phyloP scores from a whole-genome alignment of 2,329 filamentous ascomycete species.

The Byssoonygena ceratinophila region DNA sequence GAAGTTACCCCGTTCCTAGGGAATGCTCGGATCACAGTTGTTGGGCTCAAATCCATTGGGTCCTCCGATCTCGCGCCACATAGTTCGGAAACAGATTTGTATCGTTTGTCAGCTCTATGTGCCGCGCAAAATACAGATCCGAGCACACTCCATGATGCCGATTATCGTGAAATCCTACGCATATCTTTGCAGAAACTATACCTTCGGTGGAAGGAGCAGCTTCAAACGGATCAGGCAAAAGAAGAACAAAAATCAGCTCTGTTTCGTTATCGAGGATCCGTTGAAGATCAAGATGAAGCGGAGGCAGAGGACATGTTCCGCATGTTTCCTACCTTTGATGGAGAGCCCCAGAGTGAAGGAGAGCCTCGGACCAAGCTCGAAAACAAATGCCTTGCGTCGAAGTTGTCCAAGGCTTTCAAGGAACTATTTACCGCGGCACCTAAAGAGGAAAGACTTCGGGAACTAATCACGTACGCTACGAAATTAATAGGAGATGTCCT shows the following conservation, averaged over 20 bases:
- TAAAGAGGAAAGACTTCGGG: conserved; percentile 24
- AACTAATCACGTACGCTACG: conserved; percentile 29
- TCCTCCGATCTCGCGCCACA: not conserved
- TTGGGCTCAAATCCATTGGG: not conserved
- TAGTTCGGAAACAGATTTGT: conserved; percentile 27
- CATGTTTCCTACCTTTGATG: conserved; percentile 70
- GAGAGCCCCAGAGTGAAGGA: conserved; percentile 35
- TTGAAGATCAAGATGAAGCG: conserved; percentile 64
- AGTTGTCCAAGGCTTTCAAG: conserved; percentile 51
- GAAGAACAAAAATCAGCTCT: conserved; percentile 63
- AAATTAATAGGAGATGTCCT: conserved; percentile 29
- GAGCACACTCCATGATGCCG: conserved; percentile 30
- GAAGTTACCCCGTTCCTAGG: conserved; percentile 34
- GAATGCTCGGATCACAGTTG: conserved; percentile 12
- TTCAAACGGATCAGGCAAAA: conserved; percentile 64
- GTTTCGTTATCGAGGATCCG: conserved; percentile 71
- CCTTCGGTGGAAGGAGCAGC: conserved; percentile 65
- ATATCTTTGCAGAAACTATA: conserved; percentile 63
- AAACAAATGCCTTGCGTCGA: conserved; percentile 48
- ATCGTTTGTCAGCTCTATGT: conserved; percentile 30
- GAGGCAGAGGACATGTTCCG: conserved; percentile 65
- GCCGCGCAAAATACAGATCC: conserved; percentile 28
- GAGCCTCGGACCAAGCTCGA: conserved; percentile 32
- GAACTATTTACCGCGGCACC: conserved; percentile 32
- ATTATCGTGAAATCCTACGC: conserved; percentile 48